Conservation (phyloP, 2,329 filamentous ascomycete genomes). For the Akanthomyces lecanii region DNA sequence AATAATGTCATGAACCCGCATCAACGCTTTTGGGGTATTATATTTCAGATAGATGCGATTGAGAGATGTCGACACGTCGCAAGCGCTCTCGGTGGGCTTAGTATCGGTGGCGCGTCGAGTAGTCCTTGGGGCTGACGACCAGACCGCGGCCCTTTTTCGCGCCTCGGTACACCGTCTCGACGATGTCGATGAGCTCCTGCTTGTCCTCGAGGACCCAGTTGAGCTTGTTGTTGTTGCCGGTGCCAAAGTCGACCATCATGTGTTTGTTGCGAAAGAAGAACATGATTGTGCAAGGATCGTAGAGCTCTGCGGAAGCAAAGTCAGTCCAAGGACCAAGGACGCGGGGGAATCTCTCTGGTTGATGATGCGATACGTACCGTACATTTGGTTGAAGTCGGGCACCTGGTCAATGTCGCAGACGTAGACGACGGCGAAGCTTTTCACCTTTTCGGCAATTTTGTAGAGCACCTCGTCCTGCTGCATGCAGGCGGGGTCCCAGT, state of each 20-base stretch:
- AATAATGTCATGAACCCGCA: neutral
- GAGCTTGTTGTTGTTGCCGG: constrained; percentile 97
- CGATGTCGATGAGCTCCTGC: constrained; percentile 96
- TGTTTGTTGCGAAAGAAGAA: constrained; percentile 98
- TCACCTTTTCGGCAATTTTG: constrained; percentile 86
- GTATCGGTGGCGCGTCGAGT: constrained; percentile 37
- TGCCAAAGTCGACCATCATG: constrained; percentile 98
- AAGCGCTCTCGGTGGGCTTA: constrained; percentile 19
- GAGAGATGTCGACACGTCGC: neutral
- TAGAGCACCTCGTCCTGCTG: constrained; percentile 88
- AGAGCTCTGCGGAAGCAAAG: constrained; percentile 49
- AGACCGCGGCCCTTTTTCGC: constrained; percentile 97
- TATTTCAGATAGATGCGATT: neutral
- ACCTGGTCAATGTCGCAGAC: constrained; percentile 89
- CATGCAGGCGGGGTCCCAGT: constrained; percentile 74
- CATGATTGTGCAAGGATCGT: constrained; percentile 93
- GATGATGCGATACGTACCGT: constrained; percentile 44
- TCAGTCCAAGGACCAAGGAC: too few relatives aligned
- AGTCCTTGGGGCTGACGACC: constrained; percentile 87
- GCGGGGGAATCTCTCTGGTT: too few relatives aligned
- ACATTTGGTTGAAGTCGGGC: constrained; percentile 94
- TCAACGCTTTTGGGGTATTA: constrained; percentile 2
- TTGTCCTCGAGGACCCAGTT: constrained; percentile 95
- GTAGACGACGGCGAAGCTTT: constrained; percentile 91
- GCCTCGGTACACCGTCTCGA: constrained; percentile 97